Percentiles rank a stretch among this genome's conserved stretches.
Evolutionary conservation across 345 rosid genomes (phyloP).

Genomic region (Rhizophora apiculata): DNA sequence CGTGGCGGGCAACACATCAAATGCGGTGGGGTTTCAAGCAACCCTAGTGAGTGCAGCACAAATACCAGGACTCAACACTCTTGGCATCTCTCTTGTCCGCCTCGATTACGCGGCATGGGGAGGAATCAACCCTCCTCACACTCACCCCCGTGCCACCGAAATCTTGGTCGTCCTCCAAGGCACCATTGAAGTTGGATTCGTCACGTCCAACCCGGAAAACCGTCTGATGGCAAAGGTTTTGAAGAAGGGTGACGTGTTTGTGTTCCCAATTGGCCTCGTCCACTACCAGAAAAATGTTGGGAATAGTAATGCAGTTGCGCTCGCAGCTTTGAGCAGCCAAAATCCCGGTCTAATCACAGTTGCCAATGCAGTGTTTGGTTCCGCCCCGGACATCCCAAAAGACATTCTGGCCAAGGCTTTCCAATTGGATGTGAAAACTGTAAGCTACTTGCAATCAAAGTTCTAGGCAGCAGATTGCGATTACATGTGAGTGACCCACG

Average conservation of each 20-base stretch:
- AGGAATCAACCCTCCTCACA: constrained; percentile 8
- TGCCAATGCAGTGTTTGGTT: constrained; percentile 12
- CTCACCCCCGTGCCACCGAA: constrained; percentile 1
- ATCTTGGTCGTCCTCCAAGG: background rate
- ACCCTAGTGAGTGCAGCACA: background rate
- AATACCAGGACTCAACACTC: constrained; percentile 8
- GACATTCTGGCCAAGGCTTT: constrained; percentile 15
- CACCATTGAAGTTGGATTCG: background rate
- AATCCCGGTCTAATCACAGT: background rate
- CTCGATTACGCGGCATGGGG: background rate
- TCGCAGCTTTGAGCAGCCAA: constrained; percentile 8
- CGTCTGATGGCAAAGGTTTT: background rate
- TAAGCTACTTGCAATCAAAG: background rate
- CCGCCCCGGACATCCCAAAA: background rate
- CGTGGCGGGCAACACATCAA: background rate
- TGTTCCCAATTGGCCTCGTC: constrained; percentile 2
- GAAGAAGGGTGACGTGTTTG: constrained; percentile 7
- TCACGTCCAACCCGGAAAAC: background rate
- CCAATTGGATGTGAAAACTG: constrained; percentile 2
- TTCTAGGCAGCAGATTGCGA: background rate
- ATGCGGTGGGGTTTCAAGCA: background rate
- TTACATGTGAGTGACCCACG: no score
- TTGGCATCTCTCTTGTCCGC: background rate
- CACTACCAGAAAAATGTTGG: constrained; percentile 11
- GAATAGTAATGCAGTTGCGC: background rate